Conservation (phyloP, 75 land plant species). For the Pinus tabuliformis region DNA sequence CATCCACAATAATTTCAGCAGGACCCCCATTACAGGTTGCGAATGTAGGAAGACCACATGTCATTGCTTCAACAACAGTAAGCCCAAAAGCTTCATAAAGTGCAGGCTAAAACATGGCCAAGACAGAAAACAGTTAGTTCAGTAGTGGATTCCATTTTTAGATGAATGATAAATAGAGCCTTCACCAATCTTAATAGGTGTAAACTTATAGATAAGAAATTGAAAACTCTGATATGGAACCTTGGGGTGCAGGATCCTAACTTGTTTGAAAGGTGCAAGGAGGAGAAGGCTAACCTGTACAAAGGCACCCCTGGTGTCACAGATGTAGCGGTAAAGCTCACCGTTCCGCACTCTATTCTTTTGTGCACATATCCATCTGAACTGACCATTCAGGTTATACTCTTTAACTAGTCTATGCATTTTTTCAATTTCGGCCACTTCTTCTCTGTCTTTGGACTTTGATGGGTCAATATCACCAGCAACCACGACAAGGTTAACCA, state of each 20-base stretch:
- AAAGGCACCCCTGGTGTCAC: constrained; percentile 59
- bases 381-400: constrained; percentile 49
- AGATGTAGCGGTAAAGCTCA: constrained; percentile 65
- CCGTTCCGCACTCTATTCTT: constrained; percentile 54
- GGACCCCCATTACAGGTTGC: constrained; percentile 65
- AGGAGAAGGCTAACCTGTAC: constrained; percentile 35
- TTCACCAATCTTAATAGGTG: too few relatives aligned
- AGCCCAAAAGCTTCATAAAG: constrained; percentile 64
- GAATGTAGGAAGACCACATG: constrained; percentile 62
- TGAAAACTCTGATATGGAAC: too few relatives aligned
- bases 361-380: constrained; percentile 58
- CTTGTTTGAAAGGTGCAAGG: neutral
- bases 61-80: constrained; percentile 67
- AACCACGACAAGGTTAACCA: constrained; percentile 66
- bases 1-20: constrained; percentile 62
- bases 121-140: too few relatives aligned
- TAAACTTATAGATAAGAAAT: too few relatives aligned
- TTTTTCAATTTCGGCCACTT: constrained; percentile 55
- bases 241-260: too few relatives aligned
- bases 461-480: constrained; percentile 46
- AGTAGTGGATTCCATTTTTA: too few relatives aligned
- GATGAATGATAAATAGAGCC: too few relatives aligned
- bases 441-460: constrained; percentile 65
- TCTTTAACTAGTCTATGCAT: constrained; percentile 55
- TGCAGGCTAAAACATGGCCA: constrained; percentile 38